Evolutionary conservation across 176 grass and related monocot genomes (phyloP).

Genomic region (Carex kokanica): DNA sequence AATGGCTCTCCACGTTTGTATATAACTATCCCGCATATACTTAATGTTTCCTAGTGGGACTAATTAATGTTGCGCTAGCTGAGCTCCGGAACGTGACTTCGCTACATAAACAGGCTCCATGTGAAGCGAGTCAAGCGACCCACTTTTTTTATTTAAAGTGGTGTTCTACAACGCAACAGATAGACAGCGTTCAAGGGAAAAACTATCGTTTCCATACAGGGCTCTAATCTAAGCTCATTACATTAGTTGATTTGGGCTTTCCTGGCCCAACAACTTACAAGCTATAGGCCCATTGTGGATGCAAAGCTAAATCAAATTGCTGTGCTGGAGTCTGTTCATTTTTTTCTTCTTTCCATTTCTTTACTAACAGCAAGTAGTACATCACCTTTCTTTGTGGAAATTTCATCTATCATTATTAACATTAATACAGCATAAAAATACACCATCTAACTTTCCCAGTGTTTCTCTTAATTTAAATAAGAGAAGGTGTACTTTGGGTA

Average conservation of each 20-base stretch:
- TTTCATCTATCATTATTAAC: neutral
- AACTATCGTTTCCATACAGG: neutral
- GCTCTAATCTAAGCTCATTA: neutral
- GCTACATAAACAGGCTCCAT: no score
- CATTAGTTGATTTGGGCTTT: neutral
- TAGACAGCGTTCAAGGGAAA: neutral
- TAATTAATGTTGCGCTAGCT: no score
- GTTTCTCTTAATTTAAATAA: neutral
- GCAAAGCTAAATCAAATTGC: no score
- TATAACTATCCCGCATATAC: no score
- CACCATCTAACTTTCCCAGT: neutral
- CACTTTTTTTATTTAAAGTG: no score
- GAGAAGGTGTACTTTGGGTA: no score
- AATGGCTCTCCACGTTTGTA: no score
- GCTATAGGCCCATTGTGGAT: neutral
- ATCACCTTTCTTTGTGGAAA: slow-evolving; percentile 29
- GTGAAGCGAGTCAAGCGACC: no score
- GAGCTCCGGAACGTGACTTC: no score
- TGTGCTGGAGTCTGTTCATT: no score
- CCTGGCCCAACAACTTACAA: neutral
- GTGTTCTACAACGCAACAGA: neutral
- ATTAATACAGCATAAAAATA: neutral
- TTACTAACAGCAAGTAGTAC: slow-evolving; percentile 43
- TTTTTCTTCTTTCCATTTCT: no score
- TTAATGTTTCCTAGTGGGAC: no score